A percentile compares a stretch with the other conserved stretches of the same genome.
These are phyloP conservation scores for Ajuga chamaepitys DNA, from an alignment of 257 asterid species.

Conservation along the genomic window DNA sequence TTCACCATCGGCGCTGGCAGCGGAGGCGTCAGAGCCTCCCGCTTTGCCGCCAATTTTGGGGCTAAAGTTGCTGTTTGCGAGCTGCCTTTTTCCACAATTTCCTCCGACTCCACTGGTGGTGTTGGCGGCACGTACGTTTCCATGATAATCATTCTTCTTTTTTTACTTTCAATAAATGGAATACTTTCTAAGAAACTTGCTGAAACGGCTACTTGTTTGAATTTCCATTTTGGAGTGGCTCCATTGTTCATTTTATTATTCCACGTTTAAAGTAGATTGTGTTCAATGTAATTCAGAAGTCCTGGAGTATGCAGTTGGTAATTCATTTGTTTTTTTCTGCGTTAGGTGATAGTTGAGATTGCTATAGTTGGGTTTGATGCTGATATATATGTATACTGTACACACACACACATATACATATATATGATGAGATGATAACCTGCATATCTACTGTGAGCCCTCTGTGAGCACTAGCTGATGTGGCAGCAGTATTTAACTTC, in stretches of 20 bases:
- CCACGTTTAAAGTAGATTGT: not conserved
- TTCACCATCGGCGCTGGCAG: slow-evolving; percentile 97
- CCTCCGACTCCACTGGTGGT: slow-evolving; percentile 87
- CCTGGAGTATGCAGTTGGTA: not conserved
- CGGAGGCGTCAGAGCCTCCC: slow-evolving; percentile 96
- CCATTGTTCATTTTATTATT: too few relatives aligned
- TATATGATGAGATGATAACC: too few relatives aligned
- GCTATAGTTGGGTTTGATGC: not conserved
- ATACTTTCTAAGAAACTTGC: not conserved
- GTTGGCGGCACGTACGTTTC: slow-evolving; percentile 89
- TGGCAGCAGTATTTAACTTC: too few relatives aligned
- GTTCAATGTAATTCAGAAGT: too few relatives aligned
- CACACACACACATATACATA: too few relatives aligned
- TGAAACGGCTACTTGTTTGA: not conserved
- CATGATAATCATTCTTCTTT: not conserved
- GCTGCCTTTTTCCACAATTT: slow-evolving; percentile 82
- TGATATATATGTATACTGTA: not conserved
- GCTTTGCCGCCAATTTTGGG: slow-evolving; percentile 86
- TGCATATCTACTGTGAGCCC: too few relatives aligned
- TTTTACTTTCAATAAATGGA: not conserved
- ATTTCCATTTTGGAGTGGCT: too few relatives aligned
- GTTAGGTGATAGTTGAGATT: not conserved
- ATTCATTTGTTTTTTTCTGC: not conserved
- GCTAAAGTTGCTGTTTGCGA: slow-evolving; percentile 94
- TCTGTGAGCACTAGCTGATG: too few relatives aligned